Base-by-base conservation (phyloP, 2,329 filamentous ascomycete species). In the Xylariaceae sp. region DNA sequence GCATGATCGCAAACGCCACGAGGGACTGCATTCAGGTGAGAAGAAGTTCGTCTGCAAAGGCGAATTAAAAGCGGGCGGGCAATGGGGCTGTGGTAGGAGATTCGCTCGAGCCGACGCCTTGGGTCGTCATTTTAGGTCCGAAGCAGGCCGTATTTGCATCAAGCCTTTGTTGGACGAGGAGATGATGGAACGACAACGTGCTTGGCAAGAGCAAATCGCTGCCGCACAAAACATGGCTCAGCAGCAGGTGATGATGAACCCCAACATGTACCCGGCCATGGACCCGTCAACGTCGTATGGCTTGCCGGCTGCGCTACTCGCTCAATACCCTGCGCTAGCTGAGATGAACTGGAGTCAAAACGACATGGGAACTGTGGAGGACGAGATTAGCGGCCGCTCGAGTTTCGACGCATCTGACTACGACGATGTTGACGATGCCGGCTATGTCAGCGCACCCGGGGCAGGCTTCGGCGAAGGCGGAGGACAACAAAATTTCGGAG, bases 41-140 rank as follows among this genome's bases (percentile, higher is more conserved):
- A 99, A 97, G 84, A 97, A 96, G 72, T 99, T 97, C 72, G 90
- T 97, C 6, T 99, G 94, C 76, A 92, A 91, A 66, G 94, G 94
- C 56, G 89, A 92, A 60, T 84, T 99, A 53, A 92, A 93, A 66
- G 85, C 85, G 1, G 87, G 88, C 51, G 88, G 88, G 4, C 85
- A 89, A 65, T 99, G 94, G 94, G 94, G 94, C 17, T 99, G 94
- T 67, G 91, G 91, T 2, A 84, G 94, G 62, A 85, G 92, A 8
- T 99, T 99, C 73, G 94, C 94, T 13, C 90, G 94, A 67, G 94
- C 94, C 4, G 94, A 99, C 77, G 94, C 94, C 4, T 81, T 99
- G 1, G 94, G 94, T 2, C 85, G 92, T 9, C 94, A 97, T 76
- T 99, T 99, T 79, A 84, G 94, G 56, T 96, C 91, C 1, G 94